phyloP scores from a whole-genome alignment of 768 basidiomycete species.

The Kwoniella newhampshirensis region DNA sequence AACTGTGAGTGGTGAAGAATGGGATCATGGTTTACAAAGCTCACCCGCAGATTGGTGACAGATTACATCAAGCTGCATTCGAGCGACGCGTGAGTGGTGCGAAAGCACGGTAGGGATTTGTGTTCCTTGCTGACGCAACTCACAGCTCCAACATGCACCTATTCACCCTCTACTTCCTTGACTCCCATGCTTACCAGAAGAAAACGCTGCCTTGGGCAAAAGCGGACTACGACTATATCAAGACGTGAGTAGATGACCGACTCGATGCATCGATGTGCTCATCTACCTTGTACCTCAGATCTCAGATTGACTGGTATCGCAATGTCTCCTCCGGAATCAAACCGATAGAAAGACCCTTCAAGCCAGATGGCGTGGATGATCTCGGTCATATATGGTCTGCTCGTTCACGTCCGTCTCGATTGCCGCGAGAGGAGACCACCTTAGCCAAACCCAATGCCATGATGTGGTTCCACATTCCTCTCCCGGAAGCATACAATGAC shows the following conservation, averaged over 20 bases:
- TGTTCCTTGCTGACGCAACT: not conserved
- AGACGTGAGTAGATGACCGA: constrained; percentile 57
- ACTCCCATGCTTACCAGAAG: constrained; percentile 64
- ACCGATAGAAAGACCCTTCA: constrained; percentile 78
- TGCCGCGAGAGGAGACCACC: constrained; percentile 59
- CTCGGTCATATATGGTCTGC: constrained; percentile 63
- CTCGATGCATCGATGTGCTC: not conserved
- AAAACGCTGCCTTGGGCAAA: constrained; percentile 63
- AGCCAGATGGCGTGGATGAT: constrained; percentile 71
- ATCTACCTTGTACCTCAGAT: constrained; percentile 54
- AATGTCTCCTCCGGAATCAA: constrained; percentile 71
- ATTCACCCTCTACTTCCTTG: constrained; percentile 87
- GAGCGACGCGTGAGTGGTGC: constrained; percentile 69
- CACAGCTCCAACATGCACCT: constrained; percentile 77
- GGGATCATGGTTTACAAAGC: not conserved
- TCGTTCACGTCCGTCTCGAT: constrained; percentile 51
- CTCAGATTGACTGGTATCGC: constrained; percentile 87
- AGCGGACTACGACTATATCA: constrained; percentile 83
- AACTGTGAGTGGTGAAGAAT: constrained; percentile 63
- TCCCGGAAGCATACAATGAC: constrained; percentile 72
- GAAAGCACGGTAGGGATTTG: not conserved
- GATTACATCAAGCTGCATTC: constrained; percentile 78
- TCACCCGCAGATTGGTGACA: too few relatives aligned
- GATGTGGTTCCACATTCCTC: constrained; percentile 97
- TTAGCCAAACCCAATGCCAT: constrained; percentile 92